A percentile compares a stretch with the other conserved stretches of the same genome.
These are phyloP conservation scores for Fusarium lateritium DNA, from an alignment of 2,329 filamentous ascomycete genomes.

Conservation along the genomic window DNA sequence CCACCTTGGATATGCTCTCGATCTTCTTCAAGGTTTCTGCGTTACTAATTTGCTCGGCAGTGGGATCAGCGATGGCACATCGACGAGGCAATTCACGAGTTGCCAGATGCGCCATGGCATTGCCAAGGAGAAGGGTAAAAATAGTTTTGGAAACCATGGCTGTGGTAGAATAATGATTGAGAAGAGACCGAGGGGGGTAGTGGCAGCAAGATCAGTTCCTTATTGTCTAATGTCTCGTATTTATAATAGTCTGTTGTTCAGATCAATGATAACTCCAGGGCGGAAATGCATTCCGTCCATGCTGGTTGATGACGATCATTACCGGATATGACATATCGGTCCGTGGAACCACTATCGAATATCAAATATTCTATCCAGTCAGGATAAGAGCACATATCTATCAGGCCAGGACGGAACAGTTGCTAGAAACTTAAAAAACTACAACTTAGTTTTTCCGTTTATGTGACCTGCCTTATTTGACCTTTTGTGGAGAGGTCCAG, in stretches of 20 bases:
- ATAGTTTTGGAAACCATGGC: slow-evolving; percentile 36
- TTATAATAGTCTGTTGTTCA: slow-evolving; percentile 1
- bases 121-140: slow-evolving; percentile 26
- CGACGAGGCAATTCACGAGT: slow-evolving; percentile 22
- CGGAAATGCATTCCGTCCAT: not conserved
- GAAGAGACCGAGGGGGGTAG: not conserved
- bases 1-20: slow-evolving; percentile 14
- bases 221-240: not conserved
- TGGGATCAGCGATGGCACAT: slow-evolving; percentile 31
- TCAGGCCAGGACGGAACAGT: not conserved
- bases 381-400: not conserved
- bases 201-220: not conserved
- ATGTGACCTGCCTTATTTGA: slow-evolving; percentile 23
- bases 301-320: slow-evolving; percentile 16
- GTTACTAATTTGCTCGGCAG: slow-evolving; percentile 21
- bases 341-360: slow-evolving; percentile 14
- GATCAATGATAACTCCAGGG: fast-evolving
- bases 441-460: not conserved
- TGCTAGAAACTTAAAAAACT: not conserved
- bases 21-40: slow-evolving; percentile 26
- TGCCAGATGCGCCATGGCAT: slow-evolving; percentile 17
- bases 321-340: slow-evolving; percentile 7
- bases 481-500: slow-evolving; percentile 5
- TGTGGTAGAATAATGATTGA: not conserved
- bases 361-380: slow-evolving; percentile 21